A percentile compares a stretch with the other conserved stretches of the same genome.
phyloP scores from a whole-genome alignment of 805 yeast species.

The Kazachstania viticola region DNA sequence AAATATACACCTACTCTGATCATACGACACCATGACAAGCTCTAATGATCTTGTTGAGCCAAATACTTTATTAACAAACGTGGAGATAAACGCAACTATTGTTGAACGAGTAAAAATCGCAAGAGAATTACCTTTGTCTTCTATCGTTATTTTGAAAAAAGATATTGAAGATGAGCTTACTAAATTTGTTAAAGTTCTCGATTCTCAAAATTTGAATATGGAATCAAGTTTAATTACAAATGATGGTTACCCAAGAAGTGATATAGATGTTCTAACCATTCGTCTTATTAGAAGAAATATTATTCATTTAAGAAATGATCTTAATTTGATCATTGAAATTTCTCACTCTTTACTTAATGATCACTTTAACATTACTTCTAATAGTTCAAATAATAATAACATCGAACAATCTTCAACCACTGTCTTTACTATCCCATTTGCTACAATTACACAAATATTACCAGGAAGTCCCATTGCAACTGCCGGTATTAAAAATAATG shows the following conservation, averaged over 20 bases:
- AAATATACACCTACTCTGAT: too few relatives aligned
- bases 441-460: conserved; percentile 39
- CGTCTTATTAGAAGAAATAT: conserved; percentile 53
- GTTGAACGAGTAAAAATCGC: conserved; percentile 1
- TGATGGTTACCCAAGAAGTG: conserved; percentile 82
- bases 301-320: conserved; percentile 61
- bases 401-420: neutral
- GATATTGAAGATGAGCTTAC: conserved; percentile 33
- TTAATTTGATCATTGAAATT: conserved; percentile 34
- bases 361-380: conserved; percentile 27
- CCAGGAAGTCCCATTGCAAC: conserved; percentile 43
- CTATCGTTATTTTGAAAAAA: conserved; percentile 26
- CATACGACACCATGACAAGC: too few relatives aligned
- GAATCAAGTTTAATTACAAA: conserved; percentile 46
- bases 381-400: conserved; percentile 1
- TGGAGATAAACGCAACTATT: conserved; percentile 6
- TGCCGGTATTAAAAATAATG: conserved; percentile 46
- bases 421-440: conserved; percentile 38
- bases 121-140: conserved; percentile 1
- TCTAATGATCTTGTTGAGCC: too few relatives aligned
- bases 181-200: conserved; percentile 33
- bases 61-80: conserved; percentile 4
- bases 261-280: conserved; percentile 66
- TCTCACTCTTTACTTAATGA: conserved; percentile 37
- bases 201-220: conserved; percentile 45